These are phyloP conservation scores for Apium graveolens DNA, from an alignment of 129 eudicot species.

Conservation along the genomic window DNA sequence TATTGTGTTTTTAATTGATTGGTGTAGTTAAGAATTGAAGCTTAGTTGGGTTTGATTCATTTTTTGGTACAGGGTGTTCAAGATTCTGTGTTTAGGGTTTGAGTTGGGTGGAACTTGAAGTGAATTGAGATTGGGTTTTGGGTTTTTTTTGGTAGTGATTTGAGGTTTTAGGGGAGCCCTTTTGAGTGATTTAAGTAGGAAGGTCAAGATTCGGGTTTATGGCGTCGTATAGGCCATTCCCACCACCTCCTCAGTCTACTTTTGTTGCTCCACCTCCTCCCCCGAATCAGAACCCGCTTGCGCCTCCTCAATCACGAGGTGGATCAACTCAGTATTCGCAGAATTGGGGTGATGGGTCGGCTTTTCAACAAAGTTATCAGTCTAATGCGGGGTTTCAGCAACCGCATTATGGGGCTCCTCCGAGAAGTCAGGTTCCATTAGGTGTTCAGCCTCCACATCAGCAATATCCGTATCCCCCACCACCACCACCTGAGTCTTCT, in stretches of 20 bases:
- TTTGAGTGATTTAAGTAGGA: not conserved
- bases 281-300: constrained; percentile 42
- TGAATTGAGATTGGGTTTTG: not conserved
- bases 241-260: constrained; percentile 59
- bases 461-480: constrained; percentile 47
- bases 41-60: not conserved
- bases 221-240: constrained; percentile 84
- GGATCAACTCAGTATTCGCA: constrained; percentile 52
- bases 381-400: constrained; percentile 25
- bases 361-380: constrained; percentile 13
- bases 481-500: constrained; percentile 45
- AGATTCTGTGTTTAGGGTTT: constrained; percentile 3
- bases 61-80: not conserved
- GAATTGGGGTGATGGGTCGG: constrained; percentile 42
- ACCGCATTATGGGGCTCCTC: constrained; percentile 20
- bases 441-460: constrained; percentile 39
- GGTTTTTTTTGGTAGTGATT: not conserved
- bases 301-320: constrained; percentile 36
- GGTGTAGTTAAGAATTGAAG: not conserved
- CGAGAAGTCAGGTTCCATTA: constrained; percentile 26
- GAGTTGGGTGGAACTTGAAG: not conserved
- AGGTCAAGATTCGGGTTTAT: constrained; percentile 15
- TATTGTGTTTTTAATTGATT: not conserved
- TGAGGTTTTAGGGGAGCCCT: not conserved
- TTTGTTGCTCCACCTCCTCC: constrained; percentile 58